Conservation (phyloP, 371 early-diverging fungal species). For the Polyrhizophydium stewartii region DNA sequence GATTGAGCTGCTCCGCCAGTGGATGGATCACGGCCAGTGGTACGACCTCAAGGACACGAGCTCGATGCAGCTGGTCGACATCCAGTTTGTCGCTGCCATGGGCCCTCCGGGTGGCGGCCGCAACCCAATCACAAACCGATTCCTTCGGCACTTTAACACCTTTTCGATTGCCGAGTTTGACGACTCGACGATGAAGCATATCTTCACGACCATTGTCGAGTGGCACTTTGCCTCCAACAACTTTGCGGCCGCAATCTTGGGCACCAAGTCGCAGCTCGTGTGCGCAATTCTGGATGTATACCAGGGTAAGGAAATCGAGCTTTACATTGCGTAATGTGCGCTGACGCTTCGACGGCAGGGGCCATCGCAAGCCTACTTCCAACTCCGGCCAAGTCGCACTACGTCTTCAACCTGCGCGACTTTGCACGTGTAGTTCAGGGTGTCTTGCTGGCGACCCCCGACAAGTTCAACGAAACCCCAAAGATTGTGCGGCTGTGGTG, state of each 20-base stretch:
- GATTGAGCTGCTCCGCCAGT: constrained; percentile 49
- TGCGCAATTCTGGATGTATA: constrained; percentile 46
- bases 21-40: constrained; percentile 50
- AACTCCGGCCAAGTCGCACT: constrained; percentile 51
- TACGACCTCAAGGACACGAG: constrained; percentile 49
- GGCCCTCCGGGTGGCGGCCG: constrained; percentile 57
- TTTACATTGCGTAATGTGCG: not conserved
- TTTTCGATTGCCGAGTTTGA: constrained; percentile 49
- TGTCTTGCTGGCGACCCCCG: constrained; percentile 38
- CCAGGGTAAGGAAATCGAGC: constrained; percentile 4
- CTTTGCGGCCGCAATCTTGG: constrained; percentile 29
- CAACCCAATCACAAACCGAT: constrained; percentile 48
- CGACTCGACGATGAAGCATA: constrained; percentile 45
- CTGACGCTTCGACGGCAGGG: not conserved
- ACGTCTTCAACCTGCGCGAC: constrained; percentile 53
- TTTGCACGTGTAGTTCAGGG: constrained; percentile 52
- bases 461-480: constrained; percentile 34
- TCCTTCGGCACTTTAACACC: constrained; percentile 50
- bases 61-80: constrained; percentile 47
- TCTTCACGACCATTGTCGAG: constrained; percentile 50
- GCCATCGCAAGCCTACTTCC: constrained; percentile 47
- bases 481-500: constrained; percentile 49
- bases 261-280: constrained; percentile 31
- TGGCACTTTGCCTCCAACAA: constrained; percentile 48
- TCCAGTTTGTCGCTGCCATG: constrained; percentile 56